Conservation (phyloP, 345 rosid species). For the Lumnitzera racemosa region DNA sequence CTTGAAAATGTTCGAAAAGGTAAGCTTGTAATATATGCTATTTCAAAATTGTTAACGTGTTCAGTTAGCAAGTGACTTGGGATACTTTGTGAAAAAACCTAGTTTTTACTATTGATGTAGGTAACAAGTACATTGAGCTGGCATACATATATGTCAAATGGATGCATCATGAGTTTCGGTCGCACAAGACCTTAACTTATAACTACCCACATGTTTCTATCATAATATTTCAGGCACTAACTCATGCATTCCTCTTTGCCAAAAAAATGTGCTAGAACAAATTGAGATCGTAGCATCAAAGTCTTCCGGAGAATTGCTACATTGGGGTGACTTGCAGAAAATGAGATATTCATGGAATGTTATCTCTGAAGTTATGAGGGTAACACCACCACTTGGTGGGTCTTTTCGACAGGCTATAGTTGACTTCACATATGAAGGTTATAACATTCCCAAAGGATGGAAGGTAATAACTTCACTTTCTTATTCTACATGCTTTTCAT, state of each 20-base stretch:
- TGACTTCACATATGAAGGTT: constrained; percentile 29
- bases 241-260: not conserved
- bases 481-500: no score
- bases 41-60: not conserved
- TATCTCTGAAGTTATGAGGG: constrained; percentile 10
- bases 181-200: no score
- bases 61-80: no score
- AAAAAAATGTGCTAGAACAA: constrained; percentile 5
- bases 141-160: no score
- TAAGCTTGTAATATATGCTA: not conserved
- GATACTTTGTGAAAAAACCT: no score
- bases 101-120: no score
- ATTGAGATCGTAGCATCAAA: constrained; percentile 7
- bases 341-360: constrained; percentile 12
- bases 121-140: no score
- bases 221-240: no score
- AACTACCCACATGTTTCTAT: no score
- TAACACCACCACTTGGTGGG: constrained; percentile 5
- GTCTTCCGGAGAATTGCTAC: constrained; percentile 9
- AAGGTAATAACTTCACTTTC: constrained; percentile 12
- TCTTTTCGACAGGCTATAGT: constrained; percentile 21
- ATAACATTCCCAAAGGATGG: constrained; percentile 47
- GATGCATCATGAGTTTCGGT: no score
- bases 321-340: constrained; percentile 9
- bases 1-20: constrained; percentile 12